These are phyloP conservation scores for Rhizopogon rudus DNA, from an alignment of 768 basidiomycete genomes.

Conservation along the genomic window DNA sequence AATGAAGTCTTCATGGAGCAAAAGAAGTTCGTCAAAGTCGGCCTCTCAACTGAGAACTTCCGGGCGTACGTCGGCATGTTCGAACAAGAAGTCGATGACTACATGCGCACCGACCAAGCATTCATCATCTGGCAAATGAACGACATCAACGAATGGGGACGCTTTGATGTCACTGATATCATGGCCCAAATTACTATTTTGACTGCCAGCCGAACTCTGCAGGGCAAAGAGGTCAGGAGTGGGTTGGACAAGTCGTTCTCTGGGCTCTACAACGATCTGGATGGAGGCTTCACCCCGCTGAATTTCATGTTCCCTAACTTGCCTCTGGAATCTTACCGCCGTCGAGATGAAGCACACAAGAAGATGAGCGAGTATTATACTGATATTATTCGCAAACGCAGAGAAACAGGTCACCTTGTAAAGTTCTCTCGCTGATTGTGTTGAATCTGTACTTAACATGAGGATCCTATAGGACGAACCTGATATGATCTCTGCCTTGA, in stretches of 20 bases:
- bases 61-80: slow-evolving; percentile 80
- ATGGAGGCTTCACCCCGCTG: slow-evolving; percentile 93
- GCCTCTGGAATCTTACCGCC: slow-evolving; percentile 86
- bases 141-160: slow-evolving; percentile 72
- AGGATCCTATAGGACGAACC: slow-evolving; percentile 52
- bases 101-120: slow-evolving; percentile 57
- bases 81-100: slow-evolving; percentile 68
- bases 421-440: slow-evolving; percentile 4
- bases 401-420: slow-evolving; percentile 38
- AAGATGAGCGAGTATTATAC: slow-evolving; percentile 95
- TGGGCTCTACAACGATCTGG: slow-evolving; percentile 78
- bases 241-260: slow-evolving; percentile 82
- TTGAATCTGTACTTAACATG: slow-evolving; percentile 1
- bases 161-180: slow-evolving; percentile 66
- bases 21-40: slow-evolving; percentile 97
- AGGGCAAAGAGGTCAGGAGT: slow-evolving; percentile 85
- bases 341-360: slow-evolving; percentile 83
- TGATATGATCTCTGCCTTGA: slow-evolving; percentile 91
- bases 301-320: slow-evolving; percentile 95
- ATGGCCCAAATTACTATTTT: slow-evolving; percentile 91
- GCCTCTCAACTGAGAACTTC: slow-evolving; percentile 89
- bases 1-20: slow-evolving; percentile 98
- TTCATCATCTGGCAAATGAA: slow-evolving; percentile 62
- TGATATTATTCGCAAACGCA: slow-evolving; percentile 75
- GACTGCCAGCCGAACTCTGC: slow-evolving; percentile 90